Evolutionary conservation across 2,329 filamentous ascomycete species (phyloP), one percentile per base, ranked within the genome.

Genomic region (Ascochyta lentis): DNA sequence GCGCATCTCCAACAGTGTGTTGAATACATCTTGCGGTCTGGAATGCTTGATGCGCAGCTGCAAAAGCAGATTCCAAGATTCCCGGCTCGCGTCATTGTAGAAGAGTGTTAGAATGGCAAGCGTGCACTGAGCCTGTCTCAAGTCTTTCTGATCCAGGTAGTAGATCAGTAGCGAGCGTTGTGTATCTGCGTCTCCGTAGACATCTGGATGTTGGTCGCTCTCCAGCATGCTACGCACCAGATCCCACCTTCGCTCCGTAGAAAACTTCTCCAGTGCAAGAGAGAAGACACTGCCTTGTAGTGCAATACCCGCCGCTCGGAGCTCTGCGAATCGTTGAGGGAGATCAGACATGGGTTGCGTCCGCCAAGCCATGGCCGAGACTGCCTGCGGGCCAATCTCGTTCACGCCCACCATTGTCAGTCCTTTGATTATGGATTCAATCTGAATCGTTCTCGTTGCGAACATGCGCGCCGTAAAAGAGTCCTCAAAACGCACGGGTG

Each of bases 391-490:
- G 0, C 92, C 92, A 59, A 96, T 88, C 33, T 81, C 79, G 43
- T 85, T 81, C 5, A 96, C 79, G 2, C 90, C 90, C 47, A 96
- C 84, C 65, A 89, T 85, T 52, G 84, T 81, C 16, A 95, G 78
- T 6, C 90, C 83, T 31, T 84, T 84, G 50, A 96, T 85, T 24
- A 91, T 86, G 61, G 89, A 84, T 52, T 93, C 86, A 9, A 92
- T 79, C 1, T 88, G 85, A 22, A 95, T 83, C 73, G 90, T 89
- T 54, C 81, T 88, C 1, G 87, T 89, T 9, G 92, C 92, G 71
- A 96, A 93, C 78, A 92, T 86, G 60, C 88, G 85, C n/a, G 92
- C 89, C 16, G 90, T 89, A 27, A 96, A 83, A 0, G 80, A 76
- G 71, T 95, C 91, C 66, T 76, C 72, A 42, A 81, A 73, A 35